A percentile compares a stretch with the other conserved stretches of the same genome.
Evolutionary conservation across 2,329 filamentous ascomycete genomes (phyloP).

Genomic region (Aureobasidium sp.): DNA sequence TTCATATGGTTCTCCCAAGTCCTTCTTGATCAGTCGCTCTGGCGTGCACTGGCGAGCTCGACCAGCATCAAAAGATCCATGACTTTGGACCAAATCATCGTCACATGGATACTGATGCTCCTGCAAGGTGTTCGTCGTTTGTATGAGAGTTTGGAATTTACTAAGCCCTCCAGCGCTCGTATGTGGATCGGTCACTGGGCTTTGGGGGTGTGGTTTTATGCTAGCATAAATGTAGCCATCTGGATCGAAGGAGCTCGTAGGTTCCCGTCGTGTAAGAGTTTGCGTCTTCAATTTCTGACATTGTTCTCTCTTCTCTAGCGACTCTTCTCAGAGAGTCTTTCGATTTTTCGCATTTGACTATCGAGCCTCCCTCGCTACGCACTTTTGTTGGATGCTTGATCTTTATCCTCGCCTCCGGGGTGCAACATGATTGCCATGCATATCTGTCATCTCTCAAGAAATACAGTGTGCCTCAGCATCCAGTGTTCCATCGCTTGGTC

Average conservation of each 20-base stretch:
- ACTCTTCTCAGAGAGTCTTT: constrained; percentile 30
- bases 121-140: constrained; percentile 69
- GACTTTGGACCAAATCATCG: constrained; percentile 53
- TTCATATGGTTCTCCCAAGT: constrained; percentile 68
- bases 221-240: constrained; percentile 62
- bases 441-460: constrained; percentile 49
- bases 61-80: constrained; percentile 39
- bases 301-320: constrained; percentile 19
- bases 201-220: constrained; percentile 71
- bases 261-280: constrained; percentile 23
- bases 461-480: constrained; percentile 72
- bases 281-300: constrained; percentile 13
- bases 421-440: constrained; percentile 59
- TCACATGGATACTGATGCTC: constrained; percentile 67
- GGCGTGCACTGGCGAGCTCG: constrained; percentile 41
- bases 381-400: constrained; percentile 51
- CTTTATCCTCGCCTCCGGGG: constrained; percentile 62
- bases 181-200: constrained; percentile 87
- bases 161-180: constrained; percentile 59
- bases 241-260: constrained; percentile 78
- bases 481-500: constrained; percentile 64
- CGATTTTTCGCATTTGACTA: constrained; percentile 32
- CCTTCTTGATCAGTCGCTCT: constrained; percentile 45
- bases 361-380: constrained; percentile 42
- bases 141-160: constrained; percentile 63